Percentiles rank a stretch among this genome's conserved stretches.
Conservation (phyloP, 768 basidiomycete species). For the Leccinum boreale region DNA sequence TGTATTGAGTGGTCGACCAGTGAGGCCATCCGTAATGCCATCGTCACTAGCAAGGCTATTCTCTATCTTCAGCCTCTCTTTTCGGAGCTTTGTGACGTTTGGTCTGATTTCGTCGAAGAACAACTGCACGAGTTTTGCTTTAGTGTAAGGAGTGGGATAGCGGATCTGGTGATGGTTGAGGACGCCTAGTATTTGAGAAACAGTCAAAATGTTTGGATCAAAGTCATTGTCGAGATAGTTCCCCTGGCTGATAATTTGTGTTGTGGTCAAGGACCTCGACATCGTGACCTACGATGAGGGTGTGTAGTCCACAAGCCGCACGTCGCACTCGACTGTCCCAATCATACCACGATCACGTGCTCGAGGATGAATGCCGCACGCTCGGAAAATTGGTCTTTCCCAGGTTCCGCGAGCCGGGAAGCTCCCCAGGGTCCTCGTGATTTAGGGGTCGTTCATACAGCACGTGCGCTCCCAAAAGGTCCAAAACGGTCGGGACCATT, state of each 20-base stretch:
- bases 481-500: too few relatives aligned
- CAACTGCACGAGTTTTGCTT: constrained; percentile 70
- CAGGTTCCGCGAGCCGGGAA: too few relatives aligned
- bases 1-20: constrained; percentile 62
- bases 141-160: constrained; percentile 73
- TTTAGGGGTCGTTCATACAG: too few relatives aligned
- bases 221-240: constrained; percentile 81
- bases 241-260: constrained; percentile 70
- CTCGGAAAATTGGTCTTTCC: too few relatives aligned
- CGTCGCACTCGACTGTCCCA: background rate
- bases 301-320: background rate
- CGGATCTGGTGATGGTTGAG: constrained; percentile 73
- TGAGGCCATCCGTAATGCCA: constrained; percentile 80
- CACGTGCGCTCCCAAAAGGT: too few relatives aligned
- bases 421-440: too few relatives aligned
- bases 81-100: constrained; percentile 53
- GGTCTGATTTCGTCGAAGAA: constrained; percentile 76
- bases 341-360: constrained; percentile 24
- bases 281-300: constrained; percentile 37
- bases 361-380: too few relatives aligned
- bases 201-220: constrained; percentile 67
- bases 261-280: constrained; percentile 69
- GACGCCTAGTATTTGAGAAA: constrained; percentile 78
- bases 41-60: constrained; percentile 76
- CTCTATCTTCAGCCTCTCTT: constrained; percentile 60